Evolutionary conservation across 495 filamentous ascomycete species (phyloP), one percentile per base, ranked within the genome.

Genomic region (Daldinia decipiens): DNA sequence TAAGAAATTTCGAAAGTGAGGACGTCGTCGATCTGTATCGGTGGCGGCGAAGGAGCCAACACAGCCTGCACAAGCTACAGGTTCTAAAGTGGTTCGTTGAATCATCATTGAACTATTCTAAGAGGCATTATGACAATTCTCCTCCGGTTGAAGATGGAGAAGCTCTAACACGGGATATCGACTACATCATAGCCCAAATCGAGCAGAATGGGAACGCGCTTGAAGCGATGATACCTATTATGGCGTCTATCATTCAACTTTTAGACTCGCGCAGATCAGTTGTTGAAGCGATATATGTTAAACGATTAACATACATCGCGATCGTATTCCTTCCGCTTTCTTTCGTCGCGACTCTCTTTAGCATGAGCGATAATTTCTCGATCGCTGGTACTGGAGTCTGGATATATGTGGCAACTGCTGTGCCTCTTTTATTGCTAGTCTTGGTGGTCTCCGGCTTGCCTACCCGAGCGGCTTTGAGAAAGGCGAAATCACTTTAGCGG

Each of bases 291-390:
- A 65, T 74, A 29, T 77, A 78, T 45, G 76, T 81, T 26, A 78
- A 61, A 15, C 71, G 78, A 21, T 50, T 82, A 34, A 82, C 81
- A 7, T 61, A 72, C 36, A 69, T 81, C 12, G 78, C 79, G 8
- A 63, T 82, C 15, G 50, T 81, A 5, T 82, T 82, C 54, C 71
- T 82, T n/a, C 79, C 79, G 36, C 59, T 79, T 54, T 74, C 71
- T 0, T 81, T 74, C 56, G 76, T 81, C 4, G 61, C 80, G 4
- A 75, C 76, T 38, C 34, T 81, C 9, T 81, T 81, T 39, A 80
- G 78, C 52, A 81, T 82, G 79, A 50, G 52, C 8, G 62, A 70
- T n/a, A 39, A 13, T 7, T 65, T 56, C 19, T 57, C 53, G 2
- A 32, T 57, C 24, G 53, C 27, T 13, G 29, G 66, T 17, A 51